Percentiles rank a stretch among this genome's conserved stretches.
Conservation (phyloP, 371 early-diverging fungal genomes). For the Astathelohania contejeani region DNA sequence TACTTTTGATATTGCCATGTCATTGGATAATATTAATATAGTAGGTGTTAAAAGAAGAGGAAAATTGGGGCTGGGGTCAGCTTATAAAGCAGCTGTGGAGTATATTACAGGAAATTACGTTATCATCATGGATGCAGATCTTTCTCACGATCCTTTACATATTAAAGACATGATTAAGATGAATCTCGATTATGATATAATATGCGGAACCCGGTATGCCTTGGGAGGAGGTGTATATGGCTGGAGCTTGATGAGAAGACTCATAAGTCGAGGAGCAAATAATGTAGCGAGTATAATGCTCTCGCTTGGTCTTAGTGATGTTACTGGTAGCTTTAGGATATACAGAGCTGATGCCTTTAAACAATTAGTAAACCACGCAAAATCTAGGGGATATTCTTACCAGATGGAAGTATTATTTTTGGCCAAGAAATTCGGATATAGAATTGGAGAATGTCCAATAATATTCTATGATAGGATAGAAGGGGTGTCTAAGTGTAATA, state of each 20-base stretch:
- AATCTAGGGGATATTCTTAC: slow-evolving; percentile 87
- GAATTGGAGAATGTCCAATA: slow-evolving; percentile 61
- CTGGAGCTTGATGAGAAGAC: slow-evolving; percentile 85
- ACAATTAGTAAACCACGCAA: slow-evolving; percentile 63
- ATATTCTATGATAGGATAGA: slow-evolving; percentile 43
- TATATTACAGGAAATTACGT: slow-evolving; percentile 77
- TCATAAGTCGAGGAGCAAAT: slow-evolving; percentile 88
- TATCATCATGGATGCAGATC: slow-evolving; percentile 94
- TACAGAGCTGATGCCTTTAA: slow-evolving; percentile 76
- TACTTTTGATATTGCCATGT: slow-evolving; percentile 73
- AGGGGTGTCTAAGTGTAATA: slow-evolving; percentile 42
- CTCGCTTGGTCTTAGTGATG: slow-evolving; percentile 67
- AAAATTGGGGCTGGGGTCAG: slow-evolving; percentile 85
- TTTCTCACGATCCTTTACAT: slow-evolving; percentile 93
- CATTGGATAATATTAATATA: slow-evolving; percentile 54
- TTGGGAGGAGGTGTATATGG: slow-evolving; percentile 82
- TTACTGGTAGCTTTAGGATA: slow-evolving; percentile 85
- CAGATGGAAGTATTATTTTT: slow-evolving; percentile 98
- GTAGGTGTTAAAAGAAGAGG: slow-evolving; percentile 73
- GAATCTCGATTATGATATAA: slow-evolving; percentile 68
- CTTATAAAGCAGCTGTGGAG: slow-evolving; percentile 81
- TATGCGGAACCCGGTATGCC: slow-evolving; percentile 70
- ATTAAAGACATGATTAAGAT: slow-evolving; percentile 67
- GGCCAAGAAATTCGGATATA: slow-evolving; percentile 67
- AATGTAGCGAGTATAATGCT: slow-evolving; percentile 74